Base-by-base conservation (phyloP, 768 basidiomycete species). In the Termitomyces heimii region DNA sequence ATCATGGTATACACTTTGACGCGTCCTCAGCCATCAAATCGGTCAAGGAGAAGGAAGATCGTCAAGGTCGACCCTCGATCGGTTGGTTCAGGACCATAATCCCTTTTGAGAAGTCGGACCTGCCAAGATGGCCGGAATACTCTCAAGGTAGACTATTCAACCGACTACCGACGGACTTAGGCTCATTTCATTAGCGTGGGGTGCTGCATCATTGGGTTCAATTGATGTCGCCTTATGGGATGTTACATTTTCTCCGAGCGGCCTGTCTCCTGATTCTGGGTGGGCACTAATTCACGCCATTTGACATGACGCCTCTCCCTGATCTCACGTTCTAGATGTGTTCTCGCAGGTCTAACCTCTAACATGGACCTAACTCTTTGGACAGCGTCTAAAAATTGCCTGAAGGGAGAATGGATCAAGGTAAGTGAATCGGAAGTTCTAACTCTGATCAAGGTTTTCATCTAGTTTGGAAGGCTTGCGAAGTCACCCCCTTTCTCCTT, bases 1-100 rank as follows among this genome's bases (percentile, higher is more conserved):
- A 88, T 58, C 77, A 79, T 46, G 90, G 89, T 20, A 78, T 92
- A 47, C 85, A 83, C 62, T 82, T 87, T 57, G 85, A 84, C 65
- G 68, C 73, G 44, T 75, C 78, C 22, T 77, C 86, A 12, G 74
- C 77, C 9, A 71, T 84, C 37, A 82, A 75, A 56, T 71, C 78
- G 2, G 58, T 69, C 4, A 64, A 68, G 8, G 67, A 64, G 16
- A 76, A 68, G 50, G 65, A 71, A 9, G 64, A 57, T 12, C 62
- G 51, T 18, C 61, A 68, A 29, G 71, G 72, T 49, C 69, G 71
- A 53, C 68, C 71, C 37, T 67, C 73, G 0, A 67, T 86, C 12
- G 80, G 80, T 9, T 92, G 89, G 89, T 86, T 86, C 60, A 79
- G 82, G 62, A 92, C 89, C 1, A 79, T 89, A 69, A 80, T 91